A percentile compares a stretch with the other conserved stretches of the same genome.
These are phyloP conservation scores for Xylariaceae sp. DNA, from an alignment of 2,329 filamentous ascomycete species.

Conservation along the genomic window DNA sequence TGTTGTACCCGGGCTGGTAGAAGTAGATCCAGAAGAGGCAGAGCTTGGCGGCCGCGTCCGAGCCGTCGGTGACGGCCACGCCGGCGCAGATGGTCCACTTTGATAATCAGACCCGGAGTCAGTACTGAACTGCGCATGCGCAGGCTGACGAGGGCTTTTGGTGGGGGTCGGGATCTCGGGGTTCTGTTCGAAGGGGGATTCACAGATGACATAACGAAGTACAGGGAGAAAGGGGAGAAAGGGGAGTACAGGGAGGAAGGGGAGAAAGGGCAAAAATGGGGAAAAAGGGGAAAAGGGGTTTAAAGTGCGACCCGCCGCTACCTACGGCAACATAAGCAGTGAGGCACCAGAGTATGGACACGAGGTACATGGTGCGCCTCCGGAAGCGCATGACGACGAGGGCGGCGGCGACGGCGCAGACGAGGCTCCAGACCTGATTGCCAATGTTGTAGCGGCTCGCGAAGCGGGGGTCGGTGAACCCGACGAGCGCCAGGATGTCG, in stretches of 20 bases:
- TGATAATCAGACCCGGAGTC: too few relatives aligned
- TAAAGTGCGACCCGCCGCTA: too few relatives aligned
- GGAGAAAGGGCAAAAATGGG: too few relatives aligned
- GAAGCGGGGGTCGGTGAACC: constrained; percentile 32
- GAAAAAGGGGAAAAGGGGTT: too few relatives aligned
- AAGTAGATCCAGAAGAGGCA: constrained; percentile 49
- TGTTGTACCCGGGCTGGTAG: constrained; percentile 49
- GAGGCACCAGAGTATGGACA: constrained; percentile 43
- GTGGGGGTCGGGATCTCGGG: too few relatives aligned
- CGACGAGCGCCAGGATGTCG: constrained; percentile 37
- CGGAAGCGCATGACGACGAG: constrained; percentile 36
- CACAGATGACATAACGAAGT: too few relatives aligned
- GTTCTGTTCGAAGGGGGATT: too few relatives aligned
- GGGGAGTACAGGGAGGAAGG: too few relatives aligned
- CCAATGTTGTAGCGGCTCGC: constrained; percentile 39
- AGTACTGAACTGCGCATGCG: too few relatives aligned
- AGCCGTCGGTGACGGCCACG: constrained; percentile 20
- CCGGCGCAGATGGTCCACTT: constrained; percentile 44
- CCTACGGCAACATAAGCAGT: constrained; percentile 45
- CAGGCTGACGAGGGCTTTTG: too few relatives aligned
- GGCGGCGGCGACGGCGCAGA: constrained; percentile 35
- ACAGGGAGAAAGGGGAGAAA: too few relatives aligned
- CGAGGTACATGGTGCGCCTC: constrained; percentile 43
- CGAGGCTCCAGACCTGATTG: constrained; percentile 38
- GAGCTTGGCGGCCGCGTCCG: constrained; percentile 27